phyloP scores from a whole-genome alignment of 345 rosid species.

The Trapa incisa region DNA sequence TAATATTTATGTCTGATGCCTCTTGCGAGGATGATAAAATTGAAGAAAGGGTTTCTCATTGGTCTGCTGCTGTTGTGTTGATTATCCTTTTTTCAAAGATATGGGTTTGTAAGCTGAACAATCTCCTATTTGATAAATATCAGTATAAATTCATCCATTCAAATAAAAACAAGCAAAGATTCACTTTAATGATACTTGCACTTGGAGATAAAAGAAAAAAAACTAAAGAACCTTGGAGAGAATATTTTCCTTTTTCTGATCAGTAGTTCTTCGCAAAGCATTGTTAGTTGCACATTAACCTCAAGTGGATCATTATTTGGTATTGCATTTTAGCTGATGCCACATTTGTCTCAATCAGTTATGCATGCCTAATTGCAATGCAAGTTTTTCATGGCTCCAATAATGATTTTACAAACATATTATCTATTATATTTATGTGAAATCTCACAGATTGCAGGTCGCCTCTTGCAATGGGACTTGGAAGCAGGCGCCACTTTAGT shows the following conservation, averaged over 20 bases:
- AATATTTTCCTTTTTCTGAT: neutral
- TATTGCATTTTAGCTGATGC: neutral
- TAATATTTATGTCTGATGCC: too few species aligned
- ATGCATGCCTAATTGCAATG: neutral
- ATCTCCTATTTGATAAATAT: too few species aligned
- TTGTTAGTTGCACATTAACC: neutral
- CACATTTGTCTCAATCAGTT: neutral
- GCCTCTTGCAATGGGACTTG: conserved; percentile 29
- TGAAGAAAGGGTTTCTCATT: too few species aligned
- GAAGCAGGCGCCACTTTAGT: conserved; percentile 40
- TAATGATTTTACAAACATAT: neutral
- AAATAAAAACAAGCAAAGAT: neutral
- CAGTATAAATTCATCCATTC: too few species aligned
- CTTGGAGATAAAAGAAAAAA: neutral
- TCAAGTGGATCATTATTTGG: neutral
- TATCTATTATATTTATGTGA: neutral
- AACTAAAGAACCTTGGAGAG: neutral
- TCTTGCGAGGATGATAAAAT: too few species aligned
- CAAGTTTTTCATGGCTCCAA: neutral
- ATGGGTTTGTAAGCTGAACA: too few species aligned
- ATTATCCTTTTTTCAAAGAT: too few species aligned
- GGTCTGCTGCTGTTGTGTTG: too few species aligned
- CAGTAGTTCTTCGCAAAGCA: neutral
- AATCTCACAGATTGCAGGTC: conserved; percentile 29
- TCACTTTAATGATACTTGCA: neutral